Evolutionary conservation across 2,329 filamentous ascomycete species (phyloP), one percentile per base, ranked within the genome.

Genomic region (Phialophora expanda): DNA sequence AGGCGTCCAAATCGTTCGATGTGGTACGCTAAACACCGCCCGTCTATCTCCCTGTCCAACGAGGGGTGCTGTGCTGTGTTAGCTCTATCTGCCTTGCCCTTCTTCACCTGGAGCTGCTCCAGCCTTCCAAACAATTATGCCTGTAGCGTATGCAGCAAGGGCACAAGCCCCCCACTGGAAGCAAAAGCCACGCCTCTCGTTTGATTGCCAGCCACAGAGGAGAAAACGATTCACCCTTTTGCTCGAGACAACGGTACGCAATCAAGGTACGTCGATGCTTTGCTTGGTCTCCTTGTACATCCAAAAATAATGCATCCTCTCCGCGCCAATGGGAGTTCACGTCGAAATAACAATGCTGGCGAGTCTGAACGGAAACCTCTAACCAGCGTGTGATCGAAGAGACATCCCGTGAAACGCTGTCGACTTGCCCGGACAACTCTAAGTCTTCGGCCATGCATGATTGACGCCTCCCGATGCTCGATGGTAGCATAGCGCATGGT

Each of bases 91-190:
- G 53, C 53, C 28, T 56, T 22, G 53, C 12, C n/a, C 11, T 22
- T 20, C 30, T 22, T 20, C 5, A 9, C n/a, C 26, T n/a, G 6
- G 28, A 32, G 12, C 5, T 34, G 53, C 17, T 56, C 53, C 22
- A 56, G 53, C n/a, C 9, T 26, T 8, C 26, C 26, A 11, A 53
- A 2, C 4, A 53, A 20, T 32, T 32, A 28, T 17, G 30, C 53
- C 24, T 55, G 8, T 55, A 55, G 53, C 53, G 9, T 55, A 17
- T 32, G 53, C 53, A 55, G 53, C 24, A 55, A 51, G n/a, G 28
- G 53, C 53, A 32, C n/a, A 28, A 28, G 26, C 12, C 28, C 28
- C n/a, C 53, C 24, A 6, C 51, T 34, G 9, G 26, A 54, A 30
- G 17, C 51, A 24, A 54, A 54, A 54, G 7, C 20, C 26, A 28